phyloP scores from a whole-genome alignment of 108 stramenopile genomes.

The Mediolabrus comicus region DNA sequence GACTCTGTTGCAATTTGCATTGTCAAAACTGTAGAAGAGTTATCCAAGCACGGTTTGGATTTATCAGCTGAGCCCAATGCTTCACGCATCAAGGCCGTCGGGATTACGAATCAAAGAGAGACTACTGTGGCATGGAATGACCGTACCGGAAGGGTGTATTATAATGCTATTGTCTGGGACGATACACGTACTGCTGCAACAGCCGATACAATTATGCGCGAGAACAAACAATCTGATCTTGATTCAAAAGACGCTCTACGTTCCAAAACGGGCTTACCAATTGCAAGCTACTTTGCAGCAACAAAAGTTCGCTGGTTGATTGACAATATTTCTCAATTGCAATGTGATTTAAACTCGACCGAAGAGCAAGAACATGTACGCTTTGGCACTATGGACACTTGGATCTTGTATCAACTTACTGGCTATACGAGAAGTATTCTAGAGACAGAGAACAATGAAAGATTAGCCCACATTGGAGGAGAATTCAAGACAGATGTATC shows the following conservation, averaged over 20 bases:
- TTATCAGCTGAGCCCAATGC: constrained; percentile 5
- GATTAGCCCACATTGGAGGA: constrained; percentile 65
- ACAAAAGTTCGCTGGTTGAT: constrained; percentile 95
- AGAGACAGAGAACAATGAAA: constrained; percentile 58
- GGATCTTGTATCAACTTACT: constrained; percentile 90
- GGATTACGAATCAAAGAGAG: constrained; percentile 99
- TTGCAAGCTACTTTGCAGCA: constrained; percentile 95
- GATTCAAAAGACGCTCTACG: constrained; percentile 71
- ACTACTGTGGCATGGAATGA: constrained; percentile 95
- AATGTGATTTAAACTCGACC: constrained; percentile 51
- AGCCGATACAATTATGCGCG: constrained; percentile 65
- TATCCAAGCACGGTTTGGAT: constrained; percentile 34
- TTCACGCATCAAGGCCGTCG: constrained; percentile 65
- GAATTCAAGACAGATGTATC: constrained; percentile 91
- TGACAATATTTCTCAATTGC: constrained; percentile 79
- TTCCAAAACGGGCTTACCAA: constrained; percentile 89
- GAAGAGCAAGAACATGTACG: constrained; percentile 52
- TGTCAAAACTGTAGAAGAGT: constrained; percentile 36
- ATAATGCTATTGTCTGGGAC: constrained; percentile 99
- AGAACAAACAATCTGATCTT: constrained; percentile 22
- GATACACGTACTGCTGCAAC: constrained; percentile 86
- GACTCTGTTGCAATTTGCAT: constrained; percentile 54
- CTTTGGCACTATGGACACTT: constrained; percentile 97
- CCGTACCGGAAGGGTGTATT: constrained; percentile 87
- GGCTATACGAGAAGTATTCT: constrained; percentile 49